Conservation (phyloP, 768 basidiomycete species). For the Kwoniella heveanensis region DNA sequence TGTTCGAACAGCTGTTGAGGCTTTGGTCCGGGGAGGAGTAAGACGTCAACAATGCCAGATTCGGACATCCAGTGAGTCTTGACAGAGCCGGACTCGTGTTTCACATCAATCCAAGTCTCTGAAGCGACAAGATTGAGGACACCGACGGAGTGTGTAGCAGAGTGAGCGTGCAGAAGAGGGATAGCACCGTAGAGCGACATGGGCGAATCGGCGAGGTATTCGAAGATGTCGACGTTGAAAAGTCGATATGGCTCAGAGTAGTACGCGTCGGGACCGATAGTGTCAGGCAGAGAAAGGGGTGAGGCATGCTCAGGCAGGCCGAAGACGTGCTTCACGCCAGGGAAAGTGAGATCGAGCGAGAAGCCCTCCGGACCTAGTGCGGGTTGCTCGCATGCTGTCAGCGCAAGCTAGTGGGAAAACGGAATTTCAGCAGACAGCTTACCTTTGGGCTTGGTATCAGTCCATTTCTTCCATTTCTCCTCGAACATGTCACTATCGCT, state of each 20-base stretch:
- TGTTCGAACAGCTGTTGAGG: constrained; percentile 80
- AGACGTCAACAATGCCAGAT: constrained; percentile 91
- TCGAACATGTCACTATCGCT: constrained; percentile 86
- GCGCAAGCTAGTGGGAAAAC: no score
- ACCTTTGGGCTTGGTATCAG: constrained; percentile 96
- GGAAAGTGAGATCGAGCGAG: constrained; percentile 89
- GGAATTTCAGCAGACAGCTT: constrained; percentile 2
- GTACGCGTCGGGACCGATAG: constrained; percentile 67
- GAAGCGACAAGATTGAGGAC: constrained; percentile 84
- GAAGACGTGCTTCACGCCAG: constrained; percentile 84
- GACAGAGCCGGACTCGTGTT: constrained; percentile 63
- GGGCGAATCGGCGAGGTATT: constrained; percentile 71
- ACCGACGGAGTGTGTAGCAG: constrained; percentile 80
- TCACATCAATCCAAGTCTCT: constrained; percentile 93
- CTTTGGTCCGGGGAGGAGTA: constrained; percentile 88
- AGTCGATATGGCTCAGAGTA: constrained; percentile 92
- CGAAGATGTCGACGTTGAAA: constrained; percentile 94
- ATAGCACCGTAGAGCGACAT: constrained; percentile 86
- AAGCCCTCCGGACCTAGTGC: constrained; percentile 87
- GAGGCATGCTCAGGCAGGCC: constrained; percentile 98
- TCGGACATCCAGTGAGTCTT: constrained; percentile 97
- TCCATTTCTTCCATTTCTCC: constrained; percentile 82
- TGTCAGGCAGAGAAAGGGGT: constrained; percentile 81
- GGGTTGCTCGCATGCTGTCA: not conserved
- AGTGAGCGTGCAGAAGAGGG: constrained; percentile 91